phyloP scores from a whole-genome alignment of 352 stramenopile genomes.

The Phytophthora hibernalis region DNA sequence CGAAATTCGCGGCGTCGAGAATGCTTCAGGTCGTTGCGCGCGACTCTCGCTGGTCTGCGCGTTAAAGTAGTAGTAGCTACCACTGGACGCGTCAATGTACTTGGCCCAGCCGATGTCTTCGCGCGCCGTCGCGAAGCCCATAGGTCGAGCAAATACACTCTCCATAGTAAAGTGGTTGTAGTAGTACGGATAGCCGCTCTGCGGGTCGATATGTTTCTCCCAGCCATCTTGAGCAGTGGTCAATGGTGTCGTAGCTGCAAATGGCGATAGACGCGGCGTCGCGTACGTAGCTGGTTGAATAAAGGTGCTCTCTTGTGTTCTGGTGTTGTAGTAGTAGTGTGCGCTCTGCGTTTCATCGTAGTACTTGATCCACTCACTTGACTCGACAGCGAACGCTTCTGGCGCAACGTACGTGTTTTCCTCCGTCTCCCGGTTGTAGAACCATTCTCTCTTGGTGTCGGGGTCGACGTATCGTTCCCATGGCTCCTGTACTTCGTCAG shows the following conservation, averaged over 20 bases:
- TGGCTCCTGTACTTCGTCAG: slow-evolving; percentile 44
- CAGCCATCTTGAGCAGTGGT: slow-evolving; percentile 37
- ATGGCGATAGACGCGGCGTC: slow-evolving; percentile 33
- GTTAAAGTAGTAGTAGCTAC: slow-evolving; percentile 79
- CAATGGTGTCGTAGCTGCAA: background rate
- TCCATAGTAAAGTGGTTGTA: slow-evolving; percentile 80
- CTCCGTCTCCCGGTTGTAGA: slow-evolving; percentile 76
- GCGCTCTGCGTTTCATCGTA: slow-evolving; percentile 67
- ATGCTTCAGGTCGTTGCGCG: slow-evolving; percentile 46
- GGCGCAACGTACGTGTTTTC: slow-evolving; percentile 60
- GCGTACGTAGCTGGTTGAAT: slow-evolving; percentile 34
- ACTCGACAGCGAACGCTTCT: slow-evolving; percentile 30
- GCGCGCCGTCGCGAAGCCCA: slow-evolving; percentile 37
- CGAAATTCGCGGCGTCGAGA: slow-evolving; percentile 52
- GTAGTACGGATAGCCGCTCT: slow-evolving; percentile 72
- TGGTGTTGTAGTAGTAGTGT: slow-evolving; percentile 69
- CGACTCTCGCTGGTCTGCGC: slow-evolving; percentile 52
- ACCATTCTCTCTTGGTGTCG: slow-evolving; percentile 55
- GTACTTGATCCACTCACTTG: slow-evolving; percentile 60
- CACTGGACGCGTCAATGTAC: slow-evolving; percentile 61
- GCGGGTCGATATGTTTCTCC: slow-evolving; percentile 58
- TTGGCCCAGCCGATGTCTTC: slow-evolving; percentile 49
- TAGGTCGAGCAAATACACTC: slow-evolving; percentile 62
- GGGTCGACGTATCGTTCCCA: slow-evolving; percentile 79
- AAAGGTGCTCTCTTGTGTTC: slow-evolving; percentile 46